Evolutionary conservation across 768 basidiomycete genomes (phyloP).

Genomic region (Leccinum sublutescens): DNA sequence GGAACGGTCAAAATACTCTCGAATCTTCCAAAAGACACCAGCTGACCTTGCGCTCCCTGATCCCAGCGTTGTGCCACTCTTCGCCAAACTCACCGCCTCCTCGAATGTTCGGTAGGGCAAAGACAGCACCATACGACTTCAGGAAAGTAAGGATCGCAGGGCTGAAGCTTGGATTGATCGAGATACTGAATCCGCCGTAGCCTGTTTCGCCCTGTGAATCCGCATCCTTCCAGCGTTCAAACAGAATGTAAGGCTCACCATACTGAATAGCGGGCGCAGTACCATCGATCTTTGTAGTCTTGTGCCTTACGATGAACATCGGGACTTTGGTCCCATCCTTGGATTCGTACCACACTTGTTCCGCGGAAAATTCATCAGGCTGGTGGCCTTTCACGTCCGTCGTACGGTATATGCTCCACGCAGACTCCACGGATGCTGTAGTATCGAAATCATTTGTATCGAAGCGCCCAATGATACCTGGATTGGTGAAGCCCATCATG

Average conservation of each 20-base stretch:
- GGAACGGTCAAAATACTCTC: conserved; percentile 3
- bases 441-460: conserved; percentile 43
- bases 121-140: conserved; percentile 64
- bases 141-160: conserved; percentile 70
- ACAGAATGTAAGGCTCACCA: conserved; percentile 38
- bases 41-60: conserved; percentile 63
- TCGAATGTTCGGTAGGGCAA: conserved; percentile 59
- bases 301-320: conserved; percentile 83
- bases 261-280: conserved; percentile 78
- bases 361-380: conserved; percentile 64
- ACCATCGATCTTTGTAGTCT: conserved; percentile 66
- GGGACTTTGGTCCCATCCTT: conserved; percentile 81
- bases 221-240: neutral
- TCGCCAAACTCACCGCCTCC: conserved; percentile 82
- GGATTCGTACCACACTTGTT: conserved; percentile 78
- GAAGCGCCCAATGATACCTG: conserved; percentile 63
- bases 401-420: conserved; percentile 58
- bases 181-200: conserved; percentile 79
- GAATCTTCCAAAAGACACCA: conserved; percentile 1
- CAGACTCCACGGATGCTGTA: conserved; percentile 37
- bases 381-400: conserved; percentile 60
- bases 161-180: conserved; percentile 72
- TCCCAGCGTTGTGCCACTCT: conserved; percentile 78
- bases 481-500: conserved; percentile 68
- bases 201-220: conserved; percentile 37